phyloP scores from a whole-genome alignment of 1,284 basidiomycete species.

The Irpex rosettiformis region DNA sequence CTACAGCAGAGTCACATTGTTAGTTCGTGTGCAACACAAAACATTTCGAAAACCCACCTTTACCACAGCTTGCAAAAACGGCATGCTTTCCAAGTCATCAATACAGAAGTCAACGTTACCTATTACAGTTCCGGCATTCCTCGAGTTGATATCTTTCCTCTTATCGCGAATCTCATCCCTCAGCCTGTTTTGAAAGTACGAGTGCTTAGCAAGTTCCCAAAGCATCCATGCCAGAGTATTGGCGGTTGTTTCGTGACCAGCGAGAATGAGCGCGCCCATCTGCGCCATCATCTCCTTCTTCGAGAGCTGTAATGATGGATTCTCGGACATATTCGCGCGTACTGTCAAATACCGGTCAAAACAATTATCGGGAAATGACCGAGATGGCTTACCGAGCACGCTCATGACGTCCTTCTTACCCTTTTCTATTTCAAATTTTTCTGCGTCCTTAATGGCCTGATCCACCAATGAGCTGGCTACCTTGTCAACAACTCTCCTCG shows the following conservation, averaged over 20 bases:
- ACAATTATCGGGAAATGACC: background rate
- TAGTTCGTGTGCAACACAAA: no score
- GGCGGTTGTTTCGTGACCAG: slow-evolving; percentile 28
- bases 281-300: slow-evolving; percentile 14
- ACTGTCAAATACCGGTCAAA: slow-evolving; percentile 12
- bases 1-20: slow-evolving; percentile 33
- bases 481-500: slow-evolving; percentile 20
- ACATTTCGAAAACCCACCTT: slow-evolving; percentile 20
- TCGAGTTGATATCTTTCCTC: slow-evolving; percentile 16
- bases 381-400: slow-evolving; percentile 18
- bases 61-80: slow-evolving; percentile 11
- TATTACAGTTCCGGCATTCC: slow-evolving; percentile 18
- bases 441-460: slow-evolving; percentile 2
- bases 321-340: slow-evolving; percentile 22
- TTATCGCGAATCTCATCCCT: slow-evolving; percentile 22
- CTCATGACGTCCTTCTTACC: slow-evolving; percentile 27
- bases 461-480: slow-evolving; percentile 4
- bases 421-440: slow-evolving; percentile 8
- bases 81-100: slow-evolving; percentile 30
- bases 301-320: slow-evolving; percentile 19
- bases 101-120: slow-evolving; percentile 20
- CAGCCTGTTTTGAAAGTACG: slow-evolving; percentile 22
- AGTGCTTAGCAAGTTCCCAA: slow-evolving; percentile 25
- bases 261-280: slow-evolving; percentile 11
- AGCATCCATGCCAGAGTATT: slow-evolving; percentile 23